phyloP scores from a whole-genome alignment of 352 stramenopile genomes.

The Pythium sukuiense region DNA sequence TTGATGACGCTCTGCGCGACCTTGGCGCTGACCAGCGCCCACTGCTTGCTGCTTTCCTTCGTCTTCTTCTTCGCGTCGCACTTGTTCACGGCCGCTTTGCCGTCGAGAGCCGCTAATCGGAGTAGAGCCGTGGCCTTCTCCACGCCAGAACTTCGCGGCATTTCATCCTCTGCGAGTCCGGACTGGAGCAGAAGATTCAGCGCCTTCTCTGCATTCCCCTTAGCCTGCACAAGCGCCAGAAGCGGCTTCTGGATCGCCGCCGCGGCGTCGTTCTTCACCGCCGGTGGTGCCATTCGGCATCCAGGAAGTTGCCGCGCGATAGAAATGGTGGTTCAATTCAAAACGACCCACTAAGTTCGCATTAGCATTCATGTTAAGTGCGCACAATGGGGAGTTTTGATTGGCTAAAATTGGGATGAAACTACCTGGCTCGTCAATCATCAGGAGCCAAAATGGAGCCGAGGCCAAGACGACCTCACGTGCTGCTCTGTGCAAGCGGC shows the following conservation, averaged over 20 bases:
- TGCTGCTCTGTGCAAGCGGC: slow-evolving; percentile 79
- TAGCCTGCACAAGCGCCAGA: slow-evolving; percentile 23
- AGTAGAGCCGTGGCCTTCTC: slow-evolving; percentile 21
- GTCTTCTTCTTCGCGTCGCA: slow-evolving; percentile 1
- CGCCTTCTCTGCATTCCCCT: slow-evolving; percentile 21
- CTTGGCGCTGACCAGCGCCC: slow-evolving; percentile 51
- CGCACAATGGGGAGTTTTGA: background rate
- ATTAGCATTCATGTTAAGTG: slow-evolving; percentile 1
- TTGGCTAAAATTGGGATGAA: slow-evolving; percentile 3
- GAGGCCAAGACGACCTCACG: slow-evolving; percentile 33
- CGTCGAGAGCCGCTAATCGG: background rate
- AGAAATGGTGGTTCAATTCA: slow-evolving; percentile 20
- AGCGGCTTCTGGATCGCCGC: slow-evolving; percentile 31
- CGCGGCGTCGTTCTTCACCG: slow-evolving; percentile 16
- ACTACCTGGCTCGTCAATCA: background rate
- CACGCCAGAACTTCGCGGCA: slow-evolving; percentile 6
- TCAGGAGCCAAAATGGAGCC: slow-evolving; percentile 6
- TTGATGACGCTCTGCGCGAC: slow-evolving; percentile 66
- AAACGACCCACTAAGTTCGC: slow-evolving; percentile 17
- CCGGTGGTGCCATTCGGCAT: slow-evolving; percentile 6
- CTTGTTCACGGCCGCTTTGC: slow-evolving; percentile 5
- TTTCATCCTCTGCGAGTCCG: background rate
- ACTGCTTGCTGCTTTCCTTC: slow-evolving; percentile 26
- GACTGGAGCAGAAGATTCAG: slow-evolving; percentile 11
- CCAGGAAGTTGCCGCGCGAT: slow-evolving; percentile 8